Evolutionary conservation across 2,329 filamentous ascomycete genomes (phyloP).

Genomic region (Pseudomassariella vexata): DNA sequence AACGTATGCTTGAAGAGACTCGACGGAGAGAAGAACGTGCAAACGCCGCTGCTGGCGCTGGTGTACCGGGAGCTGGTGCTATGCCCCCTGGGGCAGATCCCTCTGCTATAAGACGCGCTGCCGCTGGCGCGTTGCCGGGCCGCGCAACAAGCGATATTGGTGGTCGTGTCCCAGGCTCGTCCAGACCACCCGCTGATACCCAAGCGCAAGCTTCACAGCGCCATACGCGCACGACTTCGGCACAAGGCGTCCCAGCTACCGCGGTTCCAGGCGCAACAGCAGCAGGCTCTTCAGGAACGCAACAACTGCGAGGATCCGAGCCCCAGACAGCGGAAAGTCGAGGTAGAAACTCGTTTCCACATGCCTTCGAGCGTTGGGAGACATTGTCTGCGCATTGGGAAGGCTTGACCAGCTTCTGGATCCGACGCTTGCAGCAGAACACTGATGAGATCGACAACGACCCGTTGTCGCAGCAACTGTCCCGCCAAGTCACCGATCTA

Average conservation of each 20-base stretch:
- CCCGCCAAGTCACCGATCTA: constrained; percentile 92
- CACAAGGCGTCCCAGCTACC: constrained; percentile 12
- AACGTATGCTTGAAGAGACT: constrained; percentile 52
- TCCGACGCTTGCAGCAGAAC: constrained; percentile 85
- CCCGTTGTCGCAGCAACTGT: constrained; percentile 80
- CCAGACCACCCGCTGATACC: constrained; percentile 11
- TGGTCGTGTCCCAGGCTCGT: constrained; percentile 10
- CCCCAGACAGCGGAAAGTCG: constrained; percentile 19
- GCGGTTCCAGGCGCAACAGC: constrained; percentile 14
- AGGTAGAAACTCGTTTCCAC: constrained; percentile 72
- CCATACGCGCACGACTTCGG: constrained; percentile 14
- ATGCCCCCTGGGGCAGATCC: constrained; percentile 11
- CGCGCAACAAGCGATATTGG: constrained; percentile 15
- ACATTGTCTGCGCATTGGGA: constrained; percentile 97
- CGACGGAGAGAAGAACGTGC: constrained; percentile 56
- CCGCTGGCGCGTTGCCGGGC: constrained; percentile 13
- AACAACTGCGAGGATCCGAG: constrained; percentile 25
- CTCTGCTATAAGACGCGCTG: constrained; percentile 13
- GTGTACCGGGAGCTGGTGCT: constrained; percentile 15
- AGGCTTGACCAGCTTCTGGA: constrained; percentile 95
- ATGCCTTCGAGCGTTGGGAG: constrained; percentile 97
- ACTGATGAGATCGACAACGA: constrained; percentile 77
- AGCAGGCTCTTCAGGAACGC: constrained; percentile 25
- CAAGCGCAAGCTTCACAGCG: constrained; percentile 19
- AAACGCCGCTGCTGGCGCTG: constrained; percentile 40